Percentiles rank a stretch among this genome's conserved stretches.
Conservation (phyloP, 164 flowering plant genomes). For the Aristolochia fimbriata region DNA sequence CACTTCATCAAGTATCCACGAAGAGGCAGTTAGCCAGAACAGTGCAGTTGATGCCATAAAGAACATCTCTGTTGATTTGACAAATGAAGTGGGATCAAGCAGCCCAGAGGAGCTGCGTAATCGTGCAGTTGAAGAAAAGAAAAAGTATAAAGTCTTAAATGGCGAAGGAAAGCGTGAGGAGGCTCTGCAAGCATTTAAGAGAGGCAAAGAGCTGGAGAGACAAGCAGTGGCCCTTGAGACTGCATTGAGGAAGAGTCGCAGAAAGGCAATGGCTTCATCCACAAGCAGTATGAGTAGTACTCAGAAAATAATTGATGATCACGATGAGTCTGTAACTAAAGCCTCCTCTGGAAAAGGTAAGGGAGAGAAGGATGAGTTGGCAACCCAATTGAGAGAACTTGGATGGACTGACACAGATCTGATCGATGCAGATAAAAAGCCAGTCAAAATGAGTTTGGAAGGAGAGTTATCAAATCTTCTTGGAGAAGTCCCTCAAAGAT, state of each 20-base stretch:
- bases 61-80: conserved; percentile 18
- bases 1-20: conserved; percentile 24
- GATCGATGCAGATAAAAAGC: conserved; percentile 42
- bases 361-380: conserved; percentile 56
- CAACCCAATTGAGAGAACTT: conserved; percentile 63
- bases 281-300: conserved; percentile 21
- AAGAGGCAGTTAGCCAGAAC: conserved; percentile 17
- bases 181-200: conserved; percentile 82
- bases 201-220: conserved; percentile 92
- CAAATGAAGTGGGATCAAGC: conserved; percentile 23
- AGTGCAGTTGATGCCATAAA: conserved; percentile 22
- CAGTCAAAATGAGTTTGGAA: conserved; percentile 47
- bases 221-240: conserved; percentile 80
- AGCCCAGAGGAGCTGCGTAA: conserved; percentile 81
- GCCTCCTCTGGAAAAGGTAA: conserved; percentile 20
- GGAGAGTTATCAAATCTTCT: conserved; percentile 75
- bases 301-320: conserved; percentile 22
- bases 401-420: conserved; percentile 91
- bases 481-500: conserved; percentile 31
- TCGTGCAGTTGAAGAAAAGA: conserved; percentile 73
- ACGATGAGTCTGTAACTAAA: conserved; percentile 19
- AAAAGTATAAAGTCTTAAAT: conserved; percentile 61
- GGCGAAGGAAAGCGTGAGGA: conserved; percentile 81
- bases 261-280: conserved; percentile 22
- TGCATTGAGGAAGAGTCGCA: conserved; percentile 51